Conservation (phyloP, 2,329 filamentous ascomycete genomes). For the Talaromyces rugulosus region DNA sequence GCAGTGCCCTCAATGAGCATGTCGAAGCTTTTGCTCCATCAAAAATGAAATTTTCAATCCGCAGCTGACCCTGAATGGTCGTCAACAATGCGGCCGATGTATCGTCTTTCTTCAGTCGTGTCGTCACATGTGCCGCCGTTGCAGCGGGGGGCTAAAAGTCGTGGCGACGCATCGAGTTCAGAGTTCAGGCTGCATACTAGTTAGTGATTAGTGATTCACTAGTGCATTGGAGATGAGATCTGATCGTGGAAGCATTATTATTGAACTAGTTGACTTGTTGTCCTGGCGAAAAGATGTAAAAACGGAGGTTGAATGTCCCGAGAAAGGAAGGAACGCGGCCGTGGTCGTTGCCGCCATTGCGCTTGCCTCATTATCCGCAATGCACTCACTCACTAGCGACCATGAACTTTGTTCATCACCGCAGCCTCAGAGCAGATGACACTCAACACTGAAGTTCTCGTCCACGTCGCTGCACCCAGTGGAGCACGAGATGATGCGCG, state of each 20-base stretch:
- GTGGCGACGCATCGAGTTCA: not conserved
- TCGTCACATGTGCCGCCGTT: not conserved
- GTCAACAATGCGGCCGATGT: not conserved
- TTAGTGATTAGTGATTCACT: not conserved
- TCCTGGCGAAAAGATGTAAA: not conserved
- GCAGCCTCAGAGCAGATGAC: slow-evolving; percentile 6
- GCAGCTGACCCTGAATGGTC: not conserved
- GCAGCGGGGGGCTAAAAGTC: not conserved
- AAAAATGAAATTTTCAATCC: not conserved
- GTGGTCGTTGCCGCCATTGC: not conserved
- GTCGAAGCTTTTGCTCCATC: not conserved
- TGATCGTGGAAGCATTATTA: not conserved
- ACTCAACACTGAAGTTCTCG: slow-evolving; percentile 32
- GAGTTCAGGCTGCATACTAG: not conserved
- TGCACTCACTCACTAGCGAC: not conserved
- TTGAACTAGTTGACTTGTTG: not conserved
- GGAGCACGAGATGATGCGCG: slow-evolving; percentile 32
- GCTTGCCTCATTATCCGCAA: not conserved
- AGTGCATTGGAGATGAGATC: not conserved
- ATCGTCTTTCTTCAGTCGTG: not conserved
- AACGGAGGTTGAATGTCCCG: not conserved
- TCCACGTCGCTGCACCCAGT: slow-evolving; percentile 39
- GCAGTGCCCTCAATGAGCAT: not conserved
- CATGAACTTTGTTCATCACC: not conserved
- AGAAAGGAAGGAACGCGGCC: not conserved